Evolutionary conservation across 257 asterid species (phyloP).

Genomic region (Nicotiana knightiana): DNA sequence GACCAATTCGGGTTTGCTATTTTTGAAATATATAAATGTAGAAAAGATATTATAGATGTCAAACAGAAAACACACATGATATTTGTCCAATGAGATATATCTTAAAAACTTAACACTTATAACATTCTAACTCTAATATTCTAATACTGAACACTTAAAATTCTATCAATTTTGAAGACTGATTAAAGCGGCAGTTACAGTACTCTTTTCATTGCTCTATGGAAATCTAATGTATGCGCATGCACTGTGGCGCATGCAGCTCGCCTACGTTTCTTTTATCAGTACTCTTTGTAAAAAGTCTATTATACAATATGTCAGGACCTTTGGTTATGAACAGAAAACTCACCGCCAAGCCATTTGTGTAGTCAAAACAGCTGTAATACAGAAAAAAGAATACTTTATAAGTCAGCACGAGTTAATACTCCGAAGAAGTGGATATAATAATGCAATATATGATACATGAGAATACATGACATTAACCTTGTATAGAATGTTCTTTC

Average conservation of each 20-base stretch:
- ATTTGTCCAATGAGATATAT: background rate
- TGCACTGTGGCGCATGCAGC: background rate
- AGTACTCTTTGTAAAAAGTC: background rate
- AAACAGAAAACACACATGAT: background rate
- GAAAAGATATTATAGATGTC: background rate
- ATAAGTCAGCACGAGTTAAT: background rate
- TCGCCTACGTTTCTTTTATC: background rate
- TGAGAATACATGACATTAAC: background rate
- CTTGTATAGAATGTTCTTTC: background rate
- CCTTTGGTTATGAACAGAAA: slow-evolving; percentile 19
- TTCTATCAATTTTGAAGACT: background rate
- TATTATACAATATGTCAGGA: background rate
- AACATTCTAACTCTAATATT: background rate
- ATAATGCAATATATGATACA: background rate
- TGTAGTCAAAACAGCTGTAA: slow-evolving; percentile 98
- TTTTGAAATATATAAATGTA: background rate
- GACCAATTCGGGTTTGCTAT: background rate
- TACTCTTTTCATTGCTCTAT: background rate
- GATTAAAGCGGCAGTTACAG: background rate
- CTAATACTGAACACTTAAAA: background rate
- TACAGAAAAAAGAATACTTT: slow-evolving; percentile 12
- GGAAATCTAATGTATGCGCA: background rate
- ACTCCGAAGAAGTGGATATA: background rate
- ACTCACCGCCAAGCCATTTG: slow-evolving; percentile 94
- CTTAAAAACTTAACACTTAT: background rate